Evolutionary conservation across 2,329 filamentous ascomycete species (phyloP), one percentile per base, ranked within the genome.

Genomic region (Dactylellina drechsleri): DNA sequence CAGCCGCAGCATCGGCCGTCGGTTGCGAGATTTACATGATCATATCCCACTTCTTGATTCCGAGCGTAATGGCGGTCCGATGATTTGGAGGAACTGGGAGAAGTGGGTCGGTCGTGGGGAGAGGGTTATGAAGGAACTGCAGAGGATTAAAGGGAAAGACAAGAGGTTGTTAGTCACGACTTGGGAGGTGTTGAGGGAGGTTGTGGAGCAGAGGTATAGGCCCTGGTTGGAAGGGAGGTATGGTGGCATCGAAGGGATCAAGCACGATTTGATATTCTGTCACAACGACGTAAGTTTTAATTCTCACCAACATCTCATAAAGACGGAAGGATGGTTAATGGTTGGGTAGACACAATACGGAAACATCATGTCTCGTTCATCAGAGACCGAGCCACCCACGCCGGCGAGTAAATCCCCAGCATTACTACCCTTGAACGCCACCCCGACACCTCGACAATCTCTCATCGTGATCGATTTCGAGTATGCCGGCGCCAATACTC

Each of bases 391-490:
- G 43, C 68, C 70, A 0, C 70, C 75, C n/a, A 74, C 70, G 0
- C 70, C 70, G 4, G 62, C 64, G 20, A 62, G 57, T 15, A 74
- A 74, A 50, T 74, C 70, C 1, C 70, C 70, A n/a, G 70, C 50
- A 40, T 26, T 67, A 3, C 26, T 66, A 5, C 81, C 87, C 92
- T 78, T 88, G 88, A 1, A 83, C 84, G 26, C 16, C 26, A 47
- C 67, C 23, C 45, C 86, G 85, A 57, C 53, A 28, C 50, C 58
- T 13, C 50, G 54, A 13, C 64, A 76, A 50, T 68, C 64, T 6
- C 65, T 76, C n/a, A 68, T 98, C 15, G 95, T 99, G 77, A 99
- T 99, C 80, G 95, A 99, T 81, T 99, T 99, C 80, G 95, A 99
- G 80, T 99, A 99, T 81, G 91, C 95, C 0, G 93, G 90, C 1